Evolutionary conservation across 768 basidiomycete genomes (phyloP), one percentile per base, ranked within the genome.

Genomic region (Psilocybe cubensis): DNA sequence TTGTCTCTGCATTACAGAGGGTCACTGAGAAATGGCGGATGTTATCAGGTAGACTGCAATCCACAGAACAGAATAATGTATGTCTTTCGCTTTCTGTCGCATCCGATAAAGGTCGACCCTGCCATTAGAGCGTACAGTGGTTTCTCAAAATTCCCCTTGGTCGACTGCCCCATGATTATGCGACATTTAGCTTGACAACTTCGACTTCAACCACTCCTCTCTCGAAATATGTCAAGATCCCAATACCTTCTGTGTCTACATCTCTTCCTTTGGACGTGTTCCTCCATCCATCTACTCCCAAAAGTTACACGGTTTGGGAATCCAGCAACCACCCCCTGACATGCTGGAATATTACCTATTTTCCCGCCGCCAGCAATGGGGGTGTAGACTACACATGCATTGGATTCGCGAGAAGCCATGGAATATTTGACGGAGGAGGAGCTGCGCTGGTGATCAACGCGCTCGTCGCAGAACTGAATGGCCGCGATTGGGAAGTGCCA

Each of bases 321-420:
- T 59, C 66, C 6, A 61, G 58, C 12, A 43, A 45, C 7, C 64
- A 74, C 57, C 78, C 78, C 11, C 61, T 79, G 44, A 78, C 76
- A 17, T 77, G 72, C 60, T 79, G 77, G 77, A 77, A 79, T 42
- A 38, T 80, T n/a, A 74, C 74, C 7, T 70, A 74, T 47, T 76
- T 79, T 58, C 77, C 76, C 4, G 61, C 74, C 3, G 64, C 68
- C 9, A 62, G 58, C 1, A 65, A 70, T n/a, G 63, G 65, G 20
- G 68, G 61, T 3, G 58, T 61, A 3, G 52, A 69, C 9, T 72
- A 78, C 52, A 75, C 74, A 3, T 75, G 74, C 31, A 73, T 80
- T 41, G 78, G 79, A 2, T 75, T 80, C 58, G 66, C 77, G 17
- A 68, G 74, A 23, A 74, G 71, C 17, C 78, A 78, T 63, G 78